Evolutionary conservation across 164 flowering plant genomes (phyloP), one percentile per base, ranked within the genome.

Genomic region (Annona cherimola): DNA sequence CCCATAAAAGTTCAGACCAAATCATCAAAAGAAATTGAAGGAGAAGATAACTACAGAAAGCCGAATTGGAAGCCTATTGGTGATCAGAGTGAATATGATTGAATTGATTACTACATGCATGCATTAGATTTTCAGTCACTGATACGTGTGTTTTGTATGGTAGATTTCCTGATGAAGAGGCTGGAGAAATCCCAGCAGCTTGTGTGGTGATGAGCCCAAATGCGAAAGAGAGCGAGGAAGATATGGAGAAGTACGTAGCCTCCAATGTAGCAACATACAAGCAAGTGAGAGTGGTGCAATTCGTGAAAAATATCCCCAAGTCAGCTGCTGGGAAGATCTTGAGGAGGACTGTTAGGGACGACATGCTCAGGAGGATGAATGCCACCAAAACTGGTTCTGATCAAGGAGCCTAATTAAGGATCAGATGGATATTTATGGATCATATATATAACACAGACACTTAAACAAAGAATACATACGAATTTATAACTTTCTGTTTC

Each of bases 181-280:
- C 99, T 0, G 99, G 99, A 41, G 98, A 96, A 80, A 85, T 96
- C 46, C 99, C 99, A 74, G 98, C 81, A 1, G 99, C 99, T 4
- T 89, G 93, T 74, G 95, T 93, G 0, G 99, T 96, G 70, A 81
- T 88, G 83, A 85, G 69, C 76, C 50, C 71, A 71, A 71, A 78
- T 3, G 87, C 94, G 4, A 86, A 81, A 46, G 98, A 89, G 73
- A 89, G 73, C 41, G 97, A 93, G 73, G 88, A 85, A 59, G 98
- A 93, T 0, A 78, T 96, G 0, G 86, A 89, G 75, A 76, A 79
- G n/a, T 90, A 39, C 50, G 97, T 96, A n/a, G 93, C 93, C 9
- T 83, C 91, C 3, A 91, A 88, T 64, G 97, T 91, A 5, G 95
- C 99, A 4, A 70, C 77, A 5, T 95, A 93, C 76, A 93, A 95